These are phyloP conservation scores for Platanthera guangdongensis DNA, from an alignment of 106 monocot species.

Conservation along the genomic window DNA sequence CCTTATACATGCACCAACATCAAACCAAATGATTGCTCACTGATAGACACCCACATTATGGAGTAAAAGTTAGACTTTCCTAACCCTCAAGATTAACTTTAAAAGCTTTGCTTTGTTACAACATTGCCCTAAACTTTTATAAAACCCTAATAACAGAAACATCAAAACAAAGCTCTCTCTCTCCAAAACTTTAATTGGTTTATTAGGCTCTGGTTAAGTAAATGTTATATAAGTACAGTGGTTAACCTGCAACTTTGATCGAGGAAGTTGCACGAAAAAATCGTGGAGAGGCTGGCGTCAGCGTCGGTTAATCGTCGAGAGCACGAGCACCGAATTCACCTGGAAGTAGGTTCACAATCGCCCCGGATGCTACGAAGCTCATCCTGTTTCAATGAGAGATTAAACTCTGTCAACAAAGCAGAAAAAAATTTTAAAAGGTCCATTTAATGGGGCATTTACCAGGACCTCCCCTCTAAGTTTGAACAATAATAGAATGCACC, in stretches of 20 bases:
- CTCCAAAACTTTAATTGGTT: conserved; percentile 2
- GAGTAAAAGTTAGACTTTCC: not conserved
- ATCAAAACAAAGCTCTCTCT: not conserved
- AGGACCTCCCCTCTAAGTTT: no score
- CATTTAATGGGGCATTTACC: not conserved
- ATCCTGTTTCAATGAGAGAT: not conserved
- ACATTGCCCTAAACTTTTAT: not conserved
- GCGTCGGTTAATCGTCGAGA: not conserved
- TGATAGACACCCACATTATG: not conserved
- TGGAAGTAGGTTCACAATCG: not conserved
- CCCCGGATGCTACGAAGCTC: not conserved
- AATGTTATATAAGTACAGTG: conserved; percentile 2
- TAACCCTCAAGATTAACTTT: not conserved
- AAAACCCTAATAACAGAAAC: not conserved
- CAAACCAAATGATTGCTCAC: not conserved
- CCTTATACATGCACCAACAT: not conserved
- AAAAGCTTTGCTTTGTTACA: not conserved
- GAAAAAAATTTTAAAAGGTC: not conserved
- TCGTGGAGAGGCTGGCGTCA: not conserved
- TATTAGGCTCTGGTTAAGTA: not conserved
- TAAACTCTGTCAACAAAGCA: not conserved
- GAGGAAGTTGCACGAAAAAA: not conserved
- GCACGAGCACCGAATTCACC: not conserved
- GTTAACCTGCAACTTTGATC: not conserved
- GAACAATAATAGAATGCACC: no score